Conservation (phyloP, 805 yeast species). For the Pachysolen tannophilus region DNA sequence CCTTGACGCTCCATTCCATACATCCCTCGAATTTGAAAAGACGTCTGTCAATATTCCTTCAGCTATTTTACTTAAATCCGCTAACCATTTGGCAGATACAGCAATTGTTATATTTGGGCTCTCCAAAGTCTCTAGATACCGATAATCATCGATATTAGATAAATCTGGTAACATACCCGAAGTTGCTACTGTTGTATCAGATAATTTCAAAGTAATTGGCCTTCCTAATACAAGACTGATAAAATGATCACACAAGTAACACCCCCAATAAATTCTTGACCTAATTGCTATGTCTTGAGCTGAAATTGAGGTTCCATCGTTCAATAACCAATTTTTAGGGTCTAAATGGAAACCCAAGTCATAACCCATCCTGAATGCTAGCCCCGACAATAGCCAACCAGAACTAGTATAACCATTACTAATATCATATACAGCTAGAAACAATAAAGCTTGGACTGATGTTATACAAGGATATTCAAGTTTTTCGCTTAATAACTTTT, state of each 20-base stretch:
- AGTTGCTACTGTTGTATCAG: constrained; percentile 54
- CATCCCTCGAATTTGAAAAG: constrained; percentile 17
- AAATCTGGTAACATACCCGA: constrained; percentile 53
- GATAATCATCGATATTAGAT: constrained; percentile 54
- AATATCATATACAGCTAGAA: constrained; percentile 53
- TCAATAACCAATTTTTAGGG: constrained; percentile 49
- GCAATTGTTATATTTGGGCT: constrained; percentile 26
- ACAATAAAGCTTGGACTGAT: constrained; percentile 48
- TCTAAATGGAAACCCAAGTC: constrained; percentile 57
- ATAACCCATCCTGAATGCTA: constrained; percentile 57
- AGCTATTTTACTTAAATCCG: constrained; percentile 33
- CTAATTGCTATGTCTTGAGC: constrained; percentile 48
- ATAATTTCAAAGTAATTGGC: constrained; percentile 44
- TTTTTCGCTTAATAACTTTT: constrained; percentile 26
- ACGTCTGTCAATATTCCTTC: constrained; percentile 38
- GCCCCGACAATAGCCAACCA: constrained; percentile 59
- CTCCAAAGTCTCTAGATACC: constrained; percentile 23
- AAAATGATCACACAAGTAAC: constrained; percentile 57
- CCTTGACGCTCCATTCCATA: constrained; percentile 1
- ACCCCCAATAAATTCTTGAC: constrained; percentile 60
- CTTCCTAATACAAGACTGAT: constrained; percentile 52
- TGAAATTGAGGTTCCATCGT: constrained; percentile 28
- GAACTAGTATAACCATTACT: constrained; percentile 50
- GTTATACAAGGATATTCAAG: constrained; percentile 41
- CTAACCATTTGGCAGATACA: constrained; percentile 33